Base-by-base conservation (phyloP, 176 grass and related monocot genomes). In the Aegilops bicornis region DNA sequence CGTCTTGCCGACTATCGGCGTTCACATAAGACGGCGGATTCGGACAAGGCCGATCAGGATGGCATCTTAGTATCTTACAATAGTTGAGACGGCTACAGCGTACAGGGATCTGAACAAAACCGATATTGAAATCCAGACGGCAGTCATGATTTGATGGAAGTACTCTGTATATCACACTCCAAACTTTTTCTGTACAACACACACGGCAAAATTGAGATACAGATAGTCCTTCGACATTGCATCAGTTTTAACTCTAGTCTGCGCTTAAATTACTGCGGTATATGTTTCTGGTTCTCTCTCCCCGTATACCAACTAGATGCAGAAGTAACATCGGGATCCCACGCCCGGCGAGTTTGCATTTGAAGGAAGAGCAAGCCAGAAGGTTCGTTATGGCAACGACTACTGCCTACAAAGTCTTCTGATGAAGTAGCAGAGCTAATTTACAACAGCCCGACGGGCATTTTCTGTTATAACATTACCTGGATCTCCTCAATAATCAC, bases 381-480 rank as follows among this genome's bases (percentile, higher is more conserved):
- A 30, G 14, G 69, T 75, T 69, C 84, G 39, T 54, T 54, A 50
- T 23, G 16, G 30, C 29, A 48, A 36, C 30, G 32, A 24, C 74
- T 10, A 40, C 27, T 39, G 62, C 37, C 85, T 78, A 85, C 82
- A 91, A 62, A 88, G 65, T 85, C 31, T 85, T 88, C 13, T 22
- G 70, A 72, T 82, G 23, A 81, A 45, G 73, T 50, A 43, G 42
- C 42, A 43, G 63, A 52, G 71, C 71, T 78, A 91, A 81, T 76
- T 75, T 85, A 82, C 82, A 88, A 71, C 81, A 76, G 8, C 48
- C 19, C 36, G 2, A 63, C 20, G 39, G n/a, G 17, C 81, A 47
- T 47, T 47, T 47, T 14, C 25, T 77, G 43, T 62, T 76, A 77
- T 79, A 81, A 37, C 52, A 85, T 87, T 69, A 63, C 59, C 85